Percentiles rank a stretch among this genome's conserved stretches.
Conservation (phyloP, 106 monocot genomes). For the Narthecium ossifragum region DNA sequence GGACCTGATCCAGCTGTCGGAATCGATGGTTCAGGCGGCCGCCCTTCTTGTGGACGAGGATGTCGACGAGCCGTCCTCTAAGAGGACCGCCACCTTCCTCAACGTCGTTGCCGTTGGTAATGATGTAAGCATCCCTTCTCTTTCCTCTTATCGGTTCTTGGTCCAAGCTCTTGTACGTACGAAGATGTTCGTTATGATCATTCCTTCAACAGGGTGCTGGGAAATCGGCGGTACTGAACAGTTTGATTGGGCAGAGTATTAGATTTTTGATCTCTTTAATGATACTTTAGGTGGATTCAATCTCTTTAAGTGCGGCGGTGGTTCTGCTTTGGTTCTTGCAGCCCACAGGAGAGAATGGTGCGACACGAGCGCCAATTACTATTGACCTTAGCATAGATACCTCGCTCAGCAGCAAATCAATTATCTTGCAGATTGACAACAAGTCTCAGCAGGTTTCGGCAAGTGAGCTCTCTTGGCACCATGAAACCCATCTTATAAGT, state of each 20-base stretch:
- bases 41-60: slow-evolving; percentile 65
- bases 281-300: background rate
- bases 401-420: slow-evolving; percentile 48
- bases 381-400: slow-evolving; percentile 53
- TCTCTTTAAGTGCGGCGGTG: background rate
- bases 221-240: slow-evolving; percentile 77
- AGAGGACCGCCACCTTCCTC: slow-evolving; percentile 51
- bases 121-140: slow-evolving; percentile 35
- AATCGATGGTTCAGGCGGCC: slow-evolving; percentile 63
- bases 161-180: background rate
- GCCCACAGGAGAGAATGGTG: slow-evolving; percentile 86
- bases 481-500: background rate
- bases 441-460: slow-evolving; percentile 80
- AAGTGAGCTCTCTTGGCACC: slow-evolving; percentile 29
- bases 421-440: slow-evolving; percentile 61
- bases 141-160: background rate
- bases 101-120: slow-evolving; percentile 68
- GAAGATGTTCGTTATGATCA: background rate
- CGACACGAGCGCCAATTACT: slow-evolving; percentile 61
- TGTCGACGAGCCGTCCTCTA: slow-evolving; percentile 32
- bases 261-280: background rate
- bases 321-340: slow-evolving; percentile 12
- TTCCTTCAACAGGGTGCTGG: slow-evolving; percentile 51
- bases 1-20: slow-evolving; percentile 61
- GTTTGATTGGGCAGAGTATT: slow-evolving; percentile 52